These are phyloP conservation scores for Serendipita sp. DNA, from an alignment of 768 basidiomycete genomes.

Conservation along the genomic window DNA sequence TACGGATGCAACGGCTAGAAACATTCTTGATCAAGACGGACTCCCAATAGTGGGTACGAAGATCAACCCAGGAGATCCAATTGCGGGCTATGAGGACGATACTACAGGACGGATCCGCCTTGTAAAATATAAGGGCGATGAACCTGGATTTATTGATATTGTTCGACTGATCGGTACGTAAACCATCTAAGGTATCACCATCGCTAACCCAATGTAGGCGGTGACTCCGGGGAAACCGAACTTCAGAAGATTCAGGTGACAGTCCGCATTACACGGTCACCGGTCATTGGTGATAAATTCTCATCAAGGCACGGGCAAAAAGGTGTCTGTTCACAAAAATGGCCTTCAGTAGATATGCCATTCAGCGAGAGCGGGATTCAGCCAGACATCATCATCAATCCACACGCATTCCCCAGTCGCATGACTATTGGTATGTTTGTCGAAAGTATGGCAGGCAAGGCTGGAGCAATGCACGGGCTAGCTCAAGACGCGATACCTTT, in stretches of 20 bases:
- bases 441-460: slow-evolving; percentile 98
- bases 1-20: slow-evolving; percentile 29
- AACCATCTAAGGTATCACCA: neutral
- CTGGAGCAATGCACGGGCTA: slow-evolving; percentile 94
- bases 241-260: slow-evolving; percentile 88
- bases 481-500: slow-evolving; percentile 98
- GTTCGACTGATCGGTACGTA: slow-evolving; percentile 71
- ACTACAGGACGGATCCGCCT: slow-evolving; percentile 65
- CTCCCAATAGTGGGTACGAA: slow-evolving; percentile 61
- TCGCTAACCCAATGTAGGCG: slow-evolving; percentile 30
- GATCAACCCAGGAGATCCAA: slow-evolving; percentile 54
- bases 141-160: slow-evolving; percentile 73
- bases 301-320: slow-evolving; percentile 98
- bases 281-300: slow-evolving; percentile 98
- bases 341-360: slow-evolving; percentile 96
- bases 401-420: slow-evolving; percentile 96
- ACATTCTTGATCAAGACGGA: slow-evolving; percentile 66
- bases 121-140: slow-evolving; percentile 94
- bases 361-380: slow-evolving; percentile 98
- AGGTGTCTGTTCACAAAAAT: slow-evolving; percentile 98
- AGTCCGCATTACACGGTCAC: slow-evolving; percentile 80
- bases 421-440: slow-evolving; percentile 99
- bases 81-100: slow-evolving; percentile 81
- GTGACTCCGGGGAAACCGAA: slow-evolving; percentile 73
- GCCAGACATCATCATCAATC: slow-evolving; percentile 98